These are phyloP conservation scores for Candida germanica DNA, from an alignment of 805 yeast species.

Conservation along the genomic window DNA sequence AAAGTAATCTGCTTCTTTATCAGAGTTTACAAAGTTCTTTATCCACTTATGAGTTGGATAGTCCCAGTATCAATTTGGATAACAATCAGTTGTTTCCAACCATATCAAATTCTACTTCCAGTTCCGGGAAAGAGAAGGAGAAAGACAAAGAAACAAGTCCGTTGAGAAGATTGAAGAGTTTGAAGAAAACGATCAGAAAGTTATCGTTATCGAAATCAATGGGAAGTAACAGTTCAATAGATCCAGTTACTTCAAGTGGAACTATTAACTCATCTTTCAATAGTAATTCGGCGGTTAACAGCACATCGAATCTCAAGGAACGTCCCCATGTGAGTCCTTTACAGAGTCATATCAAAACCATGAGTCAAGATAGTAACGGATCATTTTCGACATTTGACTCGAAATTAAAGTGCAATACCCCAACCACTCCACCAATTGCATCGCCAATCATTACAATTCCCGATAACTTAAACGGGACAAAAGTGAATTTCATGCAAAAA, in stretches of 20 bases:
- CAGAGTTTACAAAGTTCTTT: constrained; percentile 11
- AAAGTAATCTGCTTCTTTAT: constrained; percentile 6
- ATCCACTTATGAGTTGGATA: constrained; percentile 24
- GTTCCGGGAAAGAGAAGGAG: neutral
- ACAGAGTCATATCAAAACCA: constrained; percentile 14
- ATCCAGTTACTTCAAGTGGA: constrained; percentile 1
- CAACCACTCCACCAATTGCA: constrained; percentile 32
- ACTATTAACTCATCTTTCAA: neutral
- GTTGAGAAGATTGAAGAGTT: constrained; percentile 32
- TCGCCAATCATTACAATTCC: constrained; percentile 39
- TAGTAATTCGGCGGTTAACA: neutral
- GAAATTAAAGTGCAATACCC: constrained; percentile 18
- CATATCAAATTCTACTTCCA: constrained; percentile 8
- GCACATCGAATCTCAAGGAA: neutral
- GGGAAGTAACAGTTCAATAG: neutral
- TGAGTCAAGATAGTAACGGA: constrained; percentile 12
- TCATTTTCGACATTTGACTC: constrained; percentile 12
- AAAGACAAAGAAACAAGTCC: constrained; percentile 21
- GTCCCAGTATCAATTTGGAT: constrained; percentile 20
- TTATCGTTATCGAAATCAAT: constrained; percentile 22
- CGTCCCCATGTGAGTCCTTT: constrained; percentile 15
- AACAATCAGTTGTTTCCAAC: constrained; percentile 14
- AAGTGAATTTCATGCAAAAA: constrained; percentile 26
- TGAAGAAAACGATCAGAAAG: constrained; percentile 38
- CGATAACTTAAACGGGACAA: constrained; percentile 29